phyloP scores from a whole-genome alignment of 306 rosid species.

The Argentina anserina region DNA sequence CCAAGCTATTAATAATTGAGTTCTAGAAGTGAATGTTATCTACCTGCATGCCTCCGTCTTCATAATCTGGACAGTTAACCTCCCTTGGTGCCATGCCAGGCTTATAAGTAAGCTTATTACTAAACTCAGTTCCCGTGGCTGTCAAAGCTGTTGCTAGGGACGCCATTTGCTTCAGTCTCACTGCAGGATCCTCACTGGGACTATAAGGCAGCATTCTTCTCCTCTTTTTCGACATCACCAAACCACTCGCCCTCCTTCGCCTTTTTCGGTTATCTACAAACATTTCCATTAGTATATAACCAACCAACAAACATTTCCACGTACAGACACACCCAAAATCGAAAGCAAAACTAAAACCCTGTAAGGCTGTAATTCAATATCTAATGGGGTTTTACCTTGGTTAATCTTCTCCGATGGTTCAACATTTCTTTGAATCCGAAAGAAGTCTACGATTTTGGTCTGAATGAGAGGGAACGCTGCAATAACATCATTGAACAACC shows the following conservation, averaged over 20 bases:
- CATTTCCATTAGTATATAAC: neutral
- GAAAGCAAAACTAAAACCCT: too few species aligned
- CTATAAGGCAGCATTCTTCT: conserved; percentile 55
- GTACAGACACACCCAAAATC: neutral
- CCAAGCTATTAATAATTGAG: neutral
- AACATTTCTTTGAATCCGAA: conserved; percentile 51
- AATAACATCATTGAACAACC: conserved; percentile 23
- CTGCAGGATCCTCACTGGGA: conserved; percentile 54
- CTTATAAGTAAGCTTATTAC: conserved; percentile 63
- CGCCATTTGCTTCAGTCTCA: conserved; percentile 86
- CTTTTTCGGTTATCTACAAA: conserved; percentile 52
- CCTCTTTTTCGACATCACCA: conserved; percentile 62
- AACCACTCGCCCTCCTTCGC: conserved; percentile 46
- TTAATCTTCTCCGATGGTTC: conserved; percentile 14
- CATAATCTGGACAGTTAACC: conserved; percentile 63
- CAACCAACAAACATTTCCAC: neutral
- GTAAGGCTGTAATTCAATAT: neutral
- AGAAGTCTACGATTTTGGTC: conserved; percentile 84
- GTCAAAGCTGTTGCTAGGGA: conserved; percentile 87
- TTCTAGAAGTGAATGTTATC: neutral
- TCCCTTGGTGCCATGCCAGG: conserved; percentile 74
- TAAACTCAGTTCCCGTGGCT: conserved; percentile 60
- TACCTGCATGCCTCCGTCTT: conserved; percentile 96
- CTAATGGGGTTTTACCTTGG: conserved; percentile 41
- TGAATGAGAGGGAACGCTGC: conserved; percentile 83